Conservation (phyloP, 208 protist species). For the Lotmaria passim region DNA sequence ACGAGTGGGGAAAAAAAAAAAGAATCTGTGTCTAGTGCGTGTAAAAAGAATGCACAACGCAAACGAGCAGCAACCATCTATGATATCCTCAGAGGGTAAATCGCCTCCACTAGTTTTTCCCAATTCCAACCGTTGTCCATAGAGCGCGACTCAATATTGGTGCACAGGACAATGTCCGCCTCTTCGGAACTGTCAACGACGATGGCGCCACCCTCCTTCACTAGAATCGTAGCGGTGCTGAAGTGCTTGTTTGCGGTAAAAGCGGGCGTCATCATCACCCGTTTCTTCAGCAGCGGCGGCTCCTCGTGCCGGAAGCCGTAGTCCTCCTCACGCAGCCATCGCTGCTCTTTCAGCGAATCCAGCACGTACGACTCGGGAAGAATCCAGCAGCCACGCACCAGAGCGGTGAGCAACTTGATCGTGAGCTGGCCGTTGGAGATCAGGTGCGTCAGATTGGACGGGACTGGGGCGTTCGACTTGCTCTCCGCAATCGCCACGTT, state of each 20-base stretch:
- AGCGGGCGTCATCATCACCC: constrained; percentile 60
- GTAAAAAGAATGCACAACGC: background rate
- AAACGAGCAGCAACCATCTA: constrained; percentile 11
- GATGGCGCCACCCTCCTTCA: constrained; percentile 74
- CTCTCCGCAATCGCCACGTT: constrained; percentile 83
- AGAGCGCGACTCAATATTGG: constrained; percentile 52
- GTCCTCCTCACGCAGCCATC: constrained; percentile 69
- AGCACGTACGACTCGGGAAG: constrained; percentile 77
- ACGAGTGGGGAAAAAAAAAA: background rate
- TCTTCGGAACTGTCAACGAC: constrained; percentile 40
- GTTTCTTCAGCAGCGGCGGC: constrained; percentile 71
- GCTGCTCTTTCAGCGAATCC: constrained; percentile 53
- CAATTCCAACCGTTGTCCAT: constrained; percentile 59
- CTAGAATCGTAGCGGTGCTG: constrained; percentile 67
- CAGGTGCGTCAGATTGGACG: constrained; percentile 86
- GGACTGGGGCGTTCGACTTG: constrained; percentile 80
- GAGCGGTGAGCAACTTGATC: constrained; percentile 85
- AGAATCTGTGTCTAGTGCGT: background rate
- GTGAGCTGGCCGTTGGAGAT: constrained; percentile 88
- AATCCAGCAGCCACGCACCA: constrained; percentile 90
- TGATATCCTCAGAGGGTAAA: constrained; percentile 78
- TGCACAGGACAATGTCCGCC: constrained; percentile 85
- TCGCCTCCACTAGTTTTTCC: constrained; percentile 82
- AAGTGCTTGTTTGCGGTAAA: constrained; percentile 78
- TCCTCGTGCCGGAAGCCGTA: constrained; percentile 89